Evolutionary conservation across 2,329 filamentous ascomycete species (phyloP), one percentile per base, ranked within the genome.

Genomic region (Aspergillus quadricinctus): DNA sequence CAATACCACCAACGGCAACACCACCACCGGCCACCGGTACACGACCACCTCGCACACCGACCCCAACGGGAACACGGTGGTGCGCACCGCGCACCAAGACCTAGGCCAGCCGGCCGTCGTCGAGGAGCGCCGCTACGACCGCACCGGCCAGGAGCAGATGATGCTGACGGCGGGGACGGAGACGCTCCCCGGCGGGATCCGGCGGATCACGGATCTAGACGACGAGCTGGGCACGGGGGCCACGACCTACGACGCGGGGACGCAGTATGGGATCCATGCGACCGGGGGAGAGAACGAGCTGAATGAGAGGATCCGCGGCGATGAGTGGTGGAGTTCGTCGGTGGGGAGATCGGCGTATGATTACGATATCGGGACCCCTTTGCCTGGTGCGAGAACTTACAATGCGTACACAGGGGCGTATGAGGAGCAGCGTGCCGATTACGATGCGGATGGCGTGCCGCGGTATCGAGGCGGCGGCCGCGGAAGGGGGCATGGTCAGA

Each of bases 41-140:
- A 60, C 64, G 10, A 72, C 69, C 5, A 59, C 61, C 35, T 70
- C 69, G 3, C 64, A 69, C 40, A 74, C 70, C 23, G 64, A 71
- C 19, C 62, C 63, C 0, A 62, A 71, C 48, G 72, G 72, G 21
- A 66, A 62, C 23, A 74, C 69, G 2, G 59, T 67, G 52, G 68
- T 74, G 6, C 70, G 69, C 46, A 72, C 70, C 11, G 65, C 67
- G 1, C 63, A 64, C 21, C 71, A 74, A 53, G 70, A 72, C 35
- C 63, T 74, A 2, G 72, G 72, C 25, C 60, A 70, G 35, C 69
- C 70, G 5, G 61, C 66, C 9, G 54, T 71, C 6, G 53, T 72
- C 17, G 71, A 74, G 54, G 71, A 74, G 52, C 64, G 66, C 1
- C 67, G 64, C 7, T 74, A 68, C 57, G 71, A 74, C 56, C 60